A percentile compares a stretch with the other conserved stretches of the same genome.
Conservation (phyloP, 108 stramenopile species). For the Skeletonema potamos region DNA sequence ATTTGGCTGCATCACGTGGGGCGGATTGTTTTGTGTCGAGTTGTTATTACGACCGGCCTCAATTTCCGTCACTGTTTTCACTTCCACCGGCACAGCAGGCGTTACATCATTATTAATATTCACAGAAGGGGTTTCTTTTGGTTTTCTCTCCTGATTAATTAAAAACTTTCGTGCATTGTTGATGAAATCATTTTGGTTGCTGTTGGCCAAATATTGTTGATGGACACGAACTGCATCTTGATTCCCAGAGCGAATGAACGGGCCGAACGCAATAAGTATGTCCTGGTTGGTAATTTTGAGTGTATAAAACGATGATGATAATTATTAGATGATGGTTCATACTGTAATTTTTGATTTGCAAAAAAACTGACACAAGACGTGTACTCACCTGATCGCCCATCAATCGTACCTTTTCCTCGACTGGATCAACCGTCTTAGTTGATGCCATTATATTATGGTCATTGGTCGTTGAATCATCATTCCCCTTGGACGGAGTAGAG, state of each 20-base stretch:
- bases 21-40: background rate
- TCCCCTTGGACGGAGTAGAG: background rate
- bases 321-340: background rate
- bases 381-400: slow-evolving; percentile 23
- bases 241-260: slow-evolving; percentile 64
- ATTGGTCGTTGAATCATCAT: background rate
- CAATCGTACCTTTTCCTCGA: slow-evolving; percentile 18
- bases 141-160: slow-evolving; percentile 6
- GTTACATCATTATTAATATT: background rate
- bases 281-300: slow-evolving; percentile 33
- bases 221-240: slow-evolving; percentile 62
- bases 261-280: slow-evolving; percentile 70
- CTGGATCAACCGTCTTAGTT: slow-evolving; percentile 10
- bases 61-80: slow-evolving; percentile 1
- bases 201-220: slow-evolving; percentile 53
- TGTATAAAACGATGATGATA: background rate
- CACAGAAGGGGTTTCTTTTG: background rate
- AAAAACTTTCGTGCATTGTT: slow-evolving; percentile 62
- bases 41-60: slow-evolving; percentile 1
- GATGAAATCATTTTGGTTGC: slow-evolving; percentile 58
- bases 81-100: background rate
- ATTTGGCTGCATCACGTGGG: background rate
- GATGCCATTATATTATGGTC: background rate
- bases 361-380: background rate
- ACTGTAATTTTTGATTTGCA: background rate